phyloP scores from a whole-genome alignment of 495 filamentous ascomycete species.

The Xanthoparmelia taractica region DNA sequence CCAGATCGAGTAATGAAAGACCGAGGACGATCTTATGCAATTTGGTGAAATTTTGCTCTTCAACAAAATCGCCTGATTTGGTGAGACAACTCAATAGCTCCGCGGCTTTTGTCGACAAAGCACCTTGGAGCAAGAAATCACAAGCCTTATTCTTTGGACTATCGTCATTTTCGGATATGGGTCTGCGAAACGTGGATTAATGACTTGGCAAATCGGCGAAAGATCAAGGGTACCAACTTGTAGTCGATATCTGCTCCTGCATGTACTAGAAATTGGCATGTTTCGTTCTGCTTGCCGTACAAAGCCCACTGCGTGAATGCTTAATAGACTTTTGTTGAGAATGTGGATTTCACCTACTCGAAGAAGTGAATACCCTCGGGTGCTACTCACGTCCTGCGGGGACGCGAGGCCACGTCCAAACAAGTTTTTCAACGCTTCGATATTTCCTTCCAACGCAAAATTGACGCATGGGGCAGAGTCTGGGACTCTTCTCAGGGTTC shows the following conservation, averaged over 20 bases:
- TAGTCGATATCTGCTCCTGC: constrained; percentile 31
- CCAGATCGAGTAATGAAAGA: constrained; percentile 24
- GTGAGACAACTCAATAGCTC: constrained; percentile 23
- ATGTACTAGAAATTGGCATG: constrained; percentile 27
- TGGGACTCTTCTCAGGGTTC: constrained; percentile 17
- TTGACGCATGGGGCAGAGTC: constrained; percentile 22
- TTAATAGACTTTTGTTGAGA: neutral
- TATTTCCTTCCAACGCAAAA: constrained; percentile 19
- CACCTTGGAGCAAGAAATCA: constrained; percentile 14
- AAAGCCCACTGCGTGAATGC: constrained; percentile 26
- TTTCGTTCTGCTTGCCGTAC: constrained; percentile 30
- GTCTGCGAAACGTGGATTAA: no score
- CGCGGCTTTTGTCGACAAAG: constrained; percentile 9
- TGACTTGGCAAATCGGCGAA: neutral
- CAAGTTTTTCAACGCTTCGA: constrained; percentile 15
- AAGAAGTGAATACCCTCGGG: constrained; percentile 18
- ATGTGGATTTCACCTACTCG: constrained; percentile 12
- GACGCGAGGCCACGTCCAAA: constrained; percentile 16
- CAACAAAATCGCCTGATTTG: constrained; percentile 26
- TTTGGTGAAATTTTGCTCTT: constrained; percentile 28
- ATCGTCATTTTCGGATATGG: constrained; percentile 24
- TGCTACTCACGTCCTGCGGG: constrained; percentile 19
- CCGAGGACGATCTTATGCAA: constrained; percentile 30
- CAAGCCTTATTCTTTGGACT: constrained; percentile 28
- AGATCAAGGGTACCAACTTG: constrained; percentile 13